These are phyloP conservation scores for Physcomitrium patens DNA, from an alignment of 225 moss, liverwort and hornwort genomes.

Conservation along the genomic window DNA sequence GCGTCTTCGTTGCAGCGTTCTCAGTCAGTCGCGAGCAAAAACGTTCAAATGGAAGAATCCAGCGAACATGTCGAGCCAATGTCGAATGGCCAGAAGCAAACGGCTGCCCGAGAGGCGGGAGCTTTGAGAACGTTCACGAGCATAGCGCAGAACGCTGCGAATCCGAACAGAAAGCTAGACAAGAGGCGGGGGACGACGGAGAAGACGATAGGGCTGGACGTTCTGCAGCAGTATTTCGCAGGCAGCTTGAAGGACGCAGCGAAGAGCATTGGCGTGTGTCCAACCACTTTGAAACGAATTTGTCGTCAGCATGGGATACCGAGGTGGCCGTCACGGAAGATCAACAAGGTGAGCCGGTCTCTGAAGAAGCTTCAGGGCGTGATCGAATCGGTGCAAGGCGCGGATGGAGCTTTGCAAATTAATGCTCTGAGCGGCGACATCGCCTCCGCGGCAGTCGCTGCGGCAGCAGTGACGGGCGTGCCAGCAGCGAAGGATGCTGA, in stretches of 20 bases:
- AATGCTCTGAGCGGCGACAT: slow-evolving; percentile 80
- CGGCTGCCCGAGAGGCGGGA: slow-evolving; percentile 17
- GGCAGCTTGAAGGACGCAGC: slow-evolving; percentile 99
- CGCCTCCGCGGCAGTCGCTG: slow-evolving; percentile 84
- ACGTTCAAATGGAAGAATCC: slow-evolving; percentile 20
- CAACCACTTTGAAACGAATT: slow-evolving; percentile 94
- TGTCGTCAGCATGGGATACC: slow-evolving; percentile 99
- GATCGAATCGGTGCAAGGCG: slow-evolving; percentile 94
- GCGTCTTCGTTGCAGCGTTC: slow-evolving; percentile 25
- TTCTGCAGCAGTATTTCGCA: slow-evolving; percentile 92
- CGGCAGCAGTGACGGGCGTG: slow-evolving; percentile 62
- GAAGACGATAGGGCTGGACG: slow-evolving; percentile 89
- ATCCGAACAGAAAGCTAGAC: slow-evolving; percentile 78
- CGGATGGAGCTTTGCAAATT: slow-evolving; percentile 87
- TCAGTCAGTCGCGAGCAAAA: slow-evolving; percentile 28
- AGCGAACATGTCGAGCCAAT: slow-evolving; percentile 25
- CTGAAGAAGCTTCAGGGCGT: slow-evolving; percentile 98
- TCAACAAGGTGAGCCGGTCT: slow-evolving; percentile 98
- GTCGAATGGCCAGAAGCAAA: slow-evolving; percentile 20
- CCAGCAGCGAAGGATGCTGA: slow-evolving; percentile 56
- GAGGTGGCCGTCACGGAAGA: slow-evolving; percentile 99
- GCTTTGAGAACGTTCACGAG: slow-evolving; percentile 27
- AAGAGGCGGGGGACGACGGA: slow-evolving; percentile 91
- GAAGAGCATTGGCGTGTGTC: slow-evolving; percentile 97
- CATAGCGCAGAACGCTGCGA: slow-evolving; percentile 52